Evolutionary conservation across 176 grass and related monocot species (phyloP).

Genomic region (Avena insularis): DNA sequence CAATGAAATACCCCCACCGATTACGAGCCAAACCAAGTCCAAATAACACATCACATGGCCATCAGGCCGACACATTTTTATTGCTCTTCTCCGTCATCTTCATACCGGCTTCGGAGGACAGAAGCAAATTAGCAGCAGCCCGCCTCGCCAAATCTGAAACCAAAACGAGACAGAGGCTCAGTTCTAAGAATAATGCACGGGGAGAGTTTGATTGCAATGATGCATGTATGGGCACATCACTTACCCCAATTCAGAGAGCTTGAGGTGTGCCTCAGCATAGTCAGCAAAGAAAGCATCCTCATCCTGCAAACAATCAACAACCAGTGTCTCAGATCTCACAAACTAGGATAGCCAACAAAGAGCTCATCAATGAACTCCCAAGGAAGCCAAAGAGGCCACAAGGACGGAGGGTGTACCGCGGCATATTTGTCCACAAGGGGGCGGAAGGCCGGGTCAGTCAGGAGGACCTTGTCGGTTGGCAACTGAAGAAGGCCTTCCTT

Average conservation of each 20-base stretch:
- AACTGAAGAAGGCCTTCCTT: slow-evolving; percentile 89
- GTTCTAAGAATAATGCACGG: too few species aligned
- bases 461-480: slow-evolving; percentile 81
- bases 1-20: background rate
- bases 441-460: slow-evolving; percentile 71
- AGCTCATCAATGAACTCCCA: background rate
- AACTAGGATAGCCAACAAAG: background rate
- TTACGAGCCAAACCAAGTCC: background rate
- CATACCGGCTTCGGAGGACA: slow-evolving; percentile 14
- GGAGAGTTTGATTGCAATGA: background rate
- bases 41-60: slow-evolving; percentile 40
- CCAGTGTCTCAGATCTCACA: background rate
- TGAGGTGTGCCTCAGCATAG: slow-evolving; percentile 78
- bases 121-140: slow-evolving; percentile 31
- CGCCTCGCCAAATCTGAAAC: slow-evolving; percentile 66
- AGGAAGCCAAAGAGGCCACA: background rate
- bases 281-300: slow-evolving; percentile 94
- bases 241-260: slow-evolving; percentile 90
- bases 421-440: slow-evolving; percentile 91
- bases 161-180: background rate
- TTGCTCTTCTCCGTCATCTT: slow-evolving; percentile 43
- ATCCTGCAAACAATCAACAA: slow-evolving; percentile 44
- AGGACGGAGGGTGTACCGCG: slow-evolving; percentile 47
- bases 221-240: background rate
- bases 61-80: slow-evolving; percentile 50